Evolutionary conservation across 768 basidiomycete genomes (phyloP).

Genomic region (Gloeopeniophorella convolvens): DNA sequence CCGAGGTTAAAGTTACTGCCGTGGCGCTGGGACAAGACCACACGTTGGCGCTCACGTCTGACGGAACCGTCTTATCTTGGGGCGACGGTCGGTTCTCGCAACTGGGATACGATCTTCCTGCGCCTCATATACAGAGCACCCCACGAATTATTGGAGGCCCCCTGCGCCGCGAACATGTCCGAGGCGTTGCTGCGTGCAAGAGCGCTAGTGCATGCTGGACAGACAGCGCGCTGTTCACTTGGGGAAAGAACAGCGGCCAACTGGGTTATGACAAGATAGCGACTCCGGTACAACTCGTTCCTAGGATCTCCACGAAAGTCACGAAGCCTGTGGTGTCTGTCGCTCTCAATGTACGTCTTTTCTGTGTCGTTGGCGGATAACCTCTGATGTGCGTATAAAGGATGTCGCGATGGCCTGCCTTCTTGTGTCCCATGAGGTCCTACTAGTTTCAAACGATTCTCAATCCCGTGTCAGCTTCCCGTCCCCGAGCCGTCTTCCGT

Average conservation of each 20-base stretch:
- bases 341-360: slow-evolving; percentile 57
- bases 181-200: slow-evolving; percentile 82
- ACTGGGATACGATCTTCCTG: slow-evolving; percentile 79
- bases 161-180: slow-evolving; percentile 70
- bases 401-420: slow-evolving; percentile 82
- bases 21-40: slow-evolving; percentile 94
- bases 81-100: slow-evolving; percentile 86
- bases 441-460: slow-evolving; percentile 75
- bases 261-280: slow-evolving; percentile 77
- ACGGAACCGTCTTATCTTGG: slow-evolving; percentile 86
- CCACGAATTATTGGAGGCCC: slow-evolving; percentile 71
- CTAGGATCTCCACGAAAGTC: slow-evolving; percentile 77
- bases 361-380: not conserved
- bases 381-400: slow-evolving; percentile 31
- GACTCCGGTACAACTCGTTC: slow-evolving; percentile 68
- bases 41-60: slow-evolving; percentile 74
- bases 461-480: slow-evolving; percentile 76
- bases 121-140: slow-evolving; percentile 51
- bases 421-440: slow-evolving; percentile 70
- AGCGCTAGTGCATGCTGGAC: slow-evolving; percentile 91
- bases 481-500: slow-evolving; percentile 43
- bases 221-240: slow-evolving; percentile 61
- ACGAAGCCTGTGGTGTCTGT: slow-evolving; percentile 63
- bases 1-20: slow-evolving; percentile 45
- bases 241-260: slow-evolving; percentile 93